A percentile compares a stretch with the other conserved stretches of the same genome.
These are phyloP conservation scores for Wickerhamomyces sp. DNA, from an alignment of 1,139 yeast species.

Conservation along the genomic window DNA sequence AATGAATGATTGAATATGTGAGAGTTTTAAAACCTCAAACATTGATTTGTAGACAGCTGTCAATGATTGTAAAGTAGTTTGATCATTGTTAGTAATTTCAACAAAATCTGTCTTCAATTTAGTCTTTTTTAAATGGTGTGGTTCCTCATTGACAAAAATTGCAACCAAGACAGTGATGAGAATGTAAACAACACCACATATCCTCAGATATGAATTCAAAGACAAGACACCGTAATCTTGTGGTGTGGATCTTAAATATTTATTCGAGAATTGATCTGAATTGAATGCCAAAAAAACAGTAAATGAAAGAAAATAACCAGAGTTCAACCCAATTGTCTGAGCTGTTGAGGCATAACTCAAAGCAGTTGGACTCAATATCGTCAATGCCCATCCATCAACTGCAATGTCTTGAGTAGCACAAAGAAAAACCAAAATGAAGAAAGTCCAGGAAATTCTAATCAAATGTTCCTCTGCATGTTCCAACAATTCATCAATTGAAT, in stretches of 20 bases:
- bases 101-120: constrained; percentile 29
- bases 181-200: constrained; percentile 75
- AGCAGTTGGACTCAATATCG: constrained; percentile 72
- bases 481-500: constrained; percentile 50
- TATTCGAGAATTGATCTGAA: constrained; percentile 90
- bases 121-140: constrained; percentile 38
- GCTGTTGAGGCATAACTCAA: constrained; percentile 96
- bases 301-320: constrained; percentile 88
- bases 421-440: constrained; percentile 72
- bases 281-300: constrained; percentile 88
- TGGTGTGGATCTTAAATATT: constrained; percentile 63
- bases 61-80: constrained; percentile 20
- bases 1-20: constrained; percentile 73
- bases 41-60: constrained; percentile 64
- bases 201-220: constrained; percentile 66
- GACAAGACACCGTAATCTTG: constrained; percentile 61
- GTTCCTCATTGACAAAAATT: constrained; percentile 61
- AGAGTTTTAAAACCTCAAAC: constrained; percentile 68
- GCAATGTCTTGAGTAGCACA: constrained; percentile 99
- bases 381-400: constrained; percentile 98
- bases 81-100: constrained; percentile 6
- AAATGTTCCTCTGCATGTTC: constrained; percentile 52
- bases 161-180: constrained; percentile 59
- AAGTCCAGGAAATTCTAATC: constrained; percentile 50
- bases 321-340: constrained; percentile 89